Evolutionary conservation across 305 asterid genomes (phyloP).

Genomic region (Rubia peregrina): DNA sequence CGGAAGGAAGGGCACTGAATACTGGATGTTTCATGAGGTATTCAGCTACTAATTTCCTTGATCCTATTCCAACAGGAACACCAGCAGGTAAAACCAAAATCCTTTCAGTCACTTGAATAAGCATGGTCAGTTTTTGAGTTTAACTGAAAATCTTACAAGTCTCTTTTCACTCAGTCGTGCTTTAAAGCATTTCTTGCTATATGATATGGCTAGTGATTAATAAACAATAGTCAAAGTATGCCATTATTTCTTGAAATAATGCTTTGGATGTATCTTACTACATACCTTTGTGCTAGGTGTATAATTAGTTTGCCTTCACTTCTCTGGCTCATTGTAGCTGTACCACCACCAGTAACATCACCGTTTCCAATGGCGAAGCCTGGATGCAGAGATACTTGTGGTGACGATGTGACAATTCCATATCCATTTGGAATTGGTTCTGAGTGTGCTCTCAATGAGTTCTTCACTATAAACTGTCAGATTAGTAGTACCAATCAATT

Average conservation of each 20-base stretch:
- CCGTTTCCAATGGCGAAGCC: conserved; percentile 12
- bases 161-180: neutral
- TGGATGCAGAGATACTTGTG: conserved; percentile 17
- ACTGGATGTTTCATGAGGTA: neutral
- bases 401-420: conserved; percentile 8
- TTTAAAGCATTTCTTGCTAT: neutral
- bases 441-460: conserved; percentile 15
- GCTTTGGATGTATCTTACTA: neutral
- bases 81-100: neutral
- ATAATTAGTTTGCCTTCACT: no score
- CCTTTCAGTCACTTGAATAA: neutral
- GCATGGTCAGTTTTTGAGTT: neutral
- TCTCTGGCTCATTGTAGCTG: neutral
- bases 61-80: no score
- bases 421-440: conserved; percentile 26
- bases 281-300: no score
- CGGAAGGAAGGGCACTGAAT: conserved; percentile 4
- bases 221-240: neutral
- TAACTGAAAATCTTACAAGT: neutral
- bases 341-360: neutral
- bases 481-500: neutral
- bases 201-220: neutral
- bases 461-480: conserved; percentile 12
- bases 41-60: no score
- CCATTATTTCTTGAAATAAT: neutral